Percentiles rank a stretch among this genome's conserved stretches.
These are phyloP conservation scores for Dalbergia cochinchinensis DNA, from an alignment of 306 rosid genomes.

Conservation along the genomic window DNA sequence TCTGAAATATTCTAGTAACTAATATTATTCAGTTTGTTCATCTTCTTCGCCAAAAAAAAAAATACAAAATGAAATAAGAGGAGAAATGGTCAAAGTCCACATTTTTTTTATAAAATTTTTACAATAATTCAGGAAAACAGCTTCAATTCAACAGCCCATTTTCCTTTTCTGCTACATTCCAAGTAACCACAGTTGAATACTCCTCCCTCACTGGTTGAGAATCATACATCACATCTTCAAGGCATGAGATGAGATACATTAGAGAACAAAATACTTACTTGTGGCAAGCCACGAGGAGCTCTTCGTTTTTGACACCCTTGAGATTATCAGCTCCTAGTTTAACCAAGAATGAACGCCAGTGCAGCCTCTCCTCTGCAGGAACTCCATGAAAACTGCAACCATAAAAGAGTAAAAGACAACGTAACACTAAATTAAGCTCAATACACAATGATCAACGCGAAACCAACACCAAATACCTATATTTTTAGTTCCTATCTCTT, in stretches of 20 bases:
- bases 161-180: not conserved
- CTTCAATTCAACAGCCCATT: not conserved
- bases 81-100: slow-evolving; percentile 17
- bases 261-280: slow-evolving; percentile 62
- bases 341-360: slow-evolving; percentile 96
- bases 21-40: not conserved
- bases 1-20: slow-evolving; percentile 8
- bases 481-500: not conserved
- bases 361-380: slow-evolving; percentile 91
- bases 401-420: not conserved
- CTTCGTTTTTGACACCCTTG: slow-evolving; percentile 88
- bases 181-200: slow-evolving; percentile 11
- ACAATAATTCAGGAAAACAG: slow-evolving; percentile 1
- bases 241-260: slow-evolving; percentile 8
- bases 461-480: not conserved
- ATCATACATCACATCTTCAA: not conserved
- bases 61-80: not conserved
- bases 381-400: slow-evolving; percentile 89
- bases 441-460: slow-evolving; percentile 23
- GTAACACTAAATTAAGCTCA: not conserved
- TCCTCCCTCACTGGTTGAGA: slow-evolving; percentile 1
- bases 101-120: not conserved
- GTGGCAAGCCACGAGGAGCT: slow-evolving; percentile 95
- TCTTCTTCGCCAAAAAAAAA: slow-evolving; percentile 19
- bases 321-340: slow-evolving; percentile 97